Conservation (phyloP, 306 rosid species). For the Lotus japonicus region DNA sequence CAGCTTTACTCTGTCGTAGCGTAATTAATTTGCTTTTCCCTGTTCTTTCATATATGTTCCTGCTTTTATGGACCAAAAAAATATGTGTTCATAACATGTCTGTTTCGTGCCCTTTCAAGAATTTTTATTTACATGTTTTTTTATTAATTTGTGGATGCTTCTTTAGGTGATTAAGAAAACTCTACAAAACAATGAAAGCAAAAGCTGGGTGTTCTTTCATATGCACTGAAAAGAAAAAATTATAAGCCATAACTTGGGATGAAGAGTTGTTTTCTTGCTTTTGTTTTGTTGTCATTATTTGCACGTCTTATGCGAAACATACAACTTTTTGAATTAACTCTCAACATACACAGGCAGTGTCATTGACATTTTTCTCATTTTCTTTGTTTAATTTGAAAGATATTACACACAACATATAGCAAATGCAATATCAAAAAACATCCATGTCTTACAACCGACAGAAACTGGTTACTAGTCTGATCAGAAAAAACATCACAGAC, state of each 20-base stretch:
- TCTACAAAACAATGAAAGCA: constrained; percentile 11
- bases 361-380: not conserved
- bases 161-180: not conserved
- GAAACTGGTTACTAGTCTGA: not conserved
- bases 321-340: constrained; percentile 14
- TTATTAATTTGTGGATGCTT: not conserved
- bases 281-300: constrained; percentile 27
- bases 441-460: constrained; percentile 15
- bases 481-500: not conserved
- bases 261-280: constrained; percentile 28
- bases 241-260: not conserved
- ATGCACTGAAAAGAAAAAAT: not conserved
- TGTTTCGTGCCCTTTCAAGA: not conserved
- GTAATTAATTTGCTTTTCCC: constrained; percentile 11
- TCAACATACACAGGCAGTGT: not conserved
- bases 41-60: not conserved
- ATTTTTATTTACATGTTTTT: not conserved
- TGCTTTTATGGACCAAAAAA: constrained; percentile 8
- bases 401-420: constrained; percentile 4
- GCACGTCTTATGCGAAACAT: constrained; percentile 23
- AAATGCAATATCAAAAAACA: constrained; percentile 11
- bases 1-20: not conserved
- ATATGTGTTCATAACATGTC: constrained; percentile 13
- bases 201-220: constrained; percentile 13
- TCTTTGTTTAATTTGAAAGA: not conserved